Evolutionary conservation across 176 grass and related monocot species (phyloP), one percentile per base, ranked within the genome.

Genomic region (Rhynchospora breviuscula): DNA sequence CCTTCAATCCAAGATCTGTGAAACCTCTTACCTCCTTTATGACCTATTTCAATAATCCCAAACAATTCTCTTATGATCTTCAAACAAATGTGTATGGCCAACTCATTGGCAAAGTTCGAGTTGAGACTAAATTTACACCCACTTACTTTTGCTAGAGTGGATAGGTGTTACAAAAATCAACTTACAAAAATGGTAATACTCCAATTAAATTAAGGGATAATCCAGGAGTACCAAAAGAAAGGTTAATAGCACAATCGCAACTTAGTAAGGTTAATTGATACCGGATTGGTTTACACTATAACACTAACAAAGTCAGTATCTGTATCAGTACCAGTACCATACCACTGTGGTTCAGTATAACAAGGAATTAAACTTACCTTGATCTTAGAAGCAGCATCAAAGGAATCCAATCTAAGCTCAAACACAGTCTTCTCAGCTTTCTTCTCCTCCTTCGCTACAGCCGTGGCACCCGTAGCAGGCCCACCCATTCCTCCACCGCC

Each of bases 11-110:
- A 26, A 98, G 85, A 59, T 93, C 90, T 2, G 95, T 98, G 76
- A 98, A 98, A 5, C 87, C 79, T 54, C 95, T 86, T 79, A 98
- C 88, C 82, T 98, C 95, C 86, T 98, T 98, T 85, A 98, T 98
- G 44, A 82, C 80, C 80, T 82, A 15, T 65, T 49, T 46, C 33
- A 8, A 31, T 18, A 10, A 58, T 64, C 17, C 60, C 67, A 14
- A 46, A 81, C 18, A 81, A 15, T 81, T 82, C 18, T 26, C 23
- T 60, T 43, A 59, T 82, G 40, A 48, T 7, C 44, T 82, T 81
- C 11, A 67, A 67, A 47, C n/a, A 53, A 14, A 63, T 61, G 57
- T 63, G 21, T 8, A 65, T 33, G 59, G 12, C 63, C 19, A 29
- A 14, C 47, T 58, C 10, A 1, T 59, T 79, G 13, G 1, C 12